A percentile compares a stretch with the other conserved stretches of the same genome.
phyloP scores from a whole-genome alignment of 73 alveolate genomes.

The Paramecium sexaurelia region DNA sequence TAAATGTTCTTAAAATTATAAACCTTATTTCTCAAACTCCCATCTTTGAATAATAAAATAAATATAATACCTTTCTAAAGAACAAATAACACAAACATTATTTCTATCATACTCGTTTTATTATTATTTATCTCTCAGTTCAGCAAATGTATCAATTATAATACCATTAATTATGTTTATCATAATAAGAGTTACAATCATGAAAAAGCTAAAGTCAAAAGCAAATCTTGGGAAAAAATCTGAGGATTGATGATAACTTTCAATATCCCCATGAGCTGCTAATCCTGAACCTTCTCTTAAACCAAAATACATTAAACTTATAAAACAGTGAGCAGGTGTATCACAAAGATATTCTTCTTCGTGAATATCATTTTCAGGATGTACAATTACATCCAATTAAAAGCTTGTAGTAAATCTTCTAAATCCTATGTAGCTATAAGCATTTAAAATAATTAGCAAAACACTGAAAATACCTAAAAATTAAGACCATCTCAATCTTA shows the following conservation, averaged over 20 bases:
- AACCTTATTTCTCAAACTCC: not conserved
- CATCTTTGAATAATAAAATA: not conserved
- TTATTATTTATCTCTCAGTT: conserved; percentile 83
- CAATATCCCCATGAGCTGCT: conserved; percentile 72
- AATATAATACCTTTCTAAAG: conserved; percentile 73
- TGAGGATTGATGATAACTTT: conserved; percentile 63
- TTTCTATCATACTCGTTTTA: conserved; percentile 82
- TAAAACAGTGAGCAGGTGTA: conserved; percentile 66
- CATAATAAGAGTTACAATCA: conserved; percentile 71
- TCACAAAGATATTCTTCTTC: conserved; percentile 64
- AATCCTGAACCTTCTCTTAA: conserved; percentile 92
- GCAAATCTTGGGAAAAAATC: conserved; percentile 77
- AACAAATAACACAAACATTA: conserved; percentile 85
- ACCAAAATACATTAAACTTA: conserved; percentile 69
- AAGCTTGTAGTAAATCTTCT: conserved; percentile 65
- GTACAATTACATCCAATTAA: conserved; percentile 59
- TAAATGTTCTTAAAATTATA: not conserved
- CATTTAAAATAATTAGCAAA: conserved; percentile 48
- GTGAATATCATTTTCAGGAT: conserved; percentile 22
- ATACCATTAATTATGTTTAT: not conserved
- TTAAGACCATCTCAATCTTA: conserved; percentile 59
- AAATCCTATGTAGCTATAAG: conserved; percentile 62
- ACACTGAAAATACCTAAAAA: conserved; percentile 62
- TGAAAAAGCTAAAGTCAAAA: conserved; percentile 77
- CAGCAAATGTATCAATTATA: conserved; percentile 90